phyloP scores from a whole-genome alignment of 1,284 basidiomycete species.

The Cutaneotrichosporon sp. region DNA sequence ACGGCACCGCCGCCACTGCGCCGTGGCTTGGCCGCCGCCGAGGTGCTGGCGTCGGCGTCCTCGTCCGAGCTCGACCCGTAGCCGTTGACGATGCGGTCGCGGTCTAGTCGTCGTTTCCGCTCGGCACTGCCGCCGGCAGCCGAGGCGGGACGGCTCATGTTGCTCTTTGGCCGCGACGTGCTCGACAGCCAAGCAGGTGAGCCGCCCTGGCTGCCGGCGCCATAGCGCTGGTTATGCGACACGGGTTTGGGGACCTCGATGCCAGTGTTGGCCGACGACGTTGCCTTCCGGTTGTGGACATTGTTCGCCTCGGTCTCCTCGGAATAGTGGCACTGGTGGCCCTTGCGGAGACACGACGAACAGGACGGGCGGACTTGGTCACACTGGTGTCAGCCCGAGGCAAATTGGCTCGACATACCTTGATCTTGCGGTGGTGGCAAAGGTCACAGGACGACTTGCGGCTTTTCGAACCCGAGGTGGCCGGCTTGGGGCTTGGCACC shows the following conservation, averaged over 20 bases:
- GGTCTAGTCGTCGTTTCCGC: constrained; percentile 21
- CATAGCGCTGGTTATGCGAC: not conserved
- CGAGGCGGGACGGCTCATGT: constrained; percentile 8
- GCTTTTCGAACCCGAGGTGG: constrained; percentile 13
- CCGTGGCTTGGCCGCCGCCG: constrained; percentile 1
- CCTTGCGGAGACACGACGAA: constrained; percentile 35
- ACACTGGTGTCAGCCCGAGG: constrained; percentile 24
- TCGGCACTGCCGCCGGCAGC: constrained; percentile 14
- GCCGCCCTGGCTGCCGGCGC: constrained; percentile 5
- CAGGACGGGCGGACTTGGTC: constrained; percentile 38
- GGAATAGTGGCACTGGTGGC: constrained; percentile 33
- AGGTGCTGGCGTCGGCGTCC: constrained; percentile 2
- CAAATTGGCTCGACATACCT: constrained; percentile 20
- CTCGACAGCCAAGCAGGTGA: constrained; percentile 20
- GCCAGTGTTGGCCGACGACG: constrained; percentile 1
- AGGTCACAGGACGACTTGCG: constrained; percentile 39
- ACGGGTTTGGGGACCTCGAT: constrained; percentile 6
- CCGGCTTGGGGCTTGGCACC: constrained; percentile 18
- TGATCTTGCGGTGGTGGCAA: constrained; percentile 42
- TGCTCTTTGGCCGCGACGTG: constrained; percentile 14
- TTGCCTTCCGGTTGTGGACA: constrained; percentile 13
- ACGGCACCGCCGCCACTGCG: constrained; percentile 2
- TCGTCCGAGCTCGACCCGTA: constrained; percentile 32
- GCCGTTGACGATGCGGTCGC: constrained; percentile 33
- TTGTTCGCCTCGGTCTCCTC: constrained; percentile 34